phyloP scores from a whole-genome alignment of 116 monocot genomes.

The Zostera marina region DNA sequence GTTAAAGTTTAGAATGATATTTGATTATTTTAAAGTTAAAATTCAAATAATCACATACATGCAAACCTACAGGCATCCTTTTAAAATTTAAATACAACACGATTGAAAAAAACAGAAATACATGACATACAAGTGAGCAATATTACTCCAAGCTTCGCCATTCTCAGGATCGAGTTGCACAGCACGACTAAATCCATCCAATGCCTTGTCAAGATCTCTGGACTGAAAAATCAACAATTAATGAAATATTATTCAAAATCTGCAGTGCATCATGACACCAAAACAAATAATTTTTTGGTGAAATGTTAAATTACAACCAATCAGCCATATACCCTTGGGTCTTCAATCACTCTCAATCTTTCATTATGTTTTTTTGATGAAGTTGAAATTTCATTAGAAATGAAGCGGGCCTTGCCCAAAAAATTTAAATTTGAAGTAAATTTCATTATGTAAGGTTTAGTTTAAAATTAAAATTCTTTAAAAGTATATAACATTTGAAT shows the following conservation, averaged over 20 bases:
- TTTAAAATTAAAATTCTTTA: no score
- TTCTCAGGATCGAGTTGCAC: slow-evolving; percentile 98
- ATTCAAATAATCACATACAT: not conserved
- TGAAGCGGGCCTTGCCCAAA: no score
- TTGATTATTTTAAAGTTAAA: not conserved
- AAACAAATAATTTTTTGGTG: not conserved
- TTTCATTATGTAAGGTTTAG: no score
- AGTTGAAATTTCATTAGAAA: no score
- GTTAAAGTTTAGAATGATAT: no score
- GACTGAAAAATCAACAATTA: slow-evolving; percentile 24
- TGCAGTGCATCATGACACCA: not conserved
- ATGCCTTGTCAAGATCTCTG: slow-evolving; percentile 66
- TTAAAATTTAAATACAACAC: not conserved
- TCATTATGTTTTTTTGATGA: no score
- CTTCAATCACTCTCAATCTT: no score
- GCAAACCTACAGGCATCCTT: not conserved
- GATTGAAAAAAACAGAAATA: slow-evolving; percentile 1
- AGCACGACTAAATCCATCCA: slow-evolving; percentile 85
- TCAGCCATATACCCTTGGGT: no score
- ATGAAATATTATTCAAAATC: not conserved
- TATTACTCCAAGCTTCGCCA: slow-evolving; percentile 98
- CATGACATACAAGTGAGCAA: slow-evolving; percentile 86
- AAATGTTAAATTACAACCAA: no score
- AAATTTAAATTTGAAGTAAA: no score
- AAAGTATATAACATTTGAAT: no score